Percentiles rank a stretch among this genome's conserved stretches.
phyloP scores from a whole-genome alignment of 441 rosid genomes.

The Dalechampia spathulata region DNA sequence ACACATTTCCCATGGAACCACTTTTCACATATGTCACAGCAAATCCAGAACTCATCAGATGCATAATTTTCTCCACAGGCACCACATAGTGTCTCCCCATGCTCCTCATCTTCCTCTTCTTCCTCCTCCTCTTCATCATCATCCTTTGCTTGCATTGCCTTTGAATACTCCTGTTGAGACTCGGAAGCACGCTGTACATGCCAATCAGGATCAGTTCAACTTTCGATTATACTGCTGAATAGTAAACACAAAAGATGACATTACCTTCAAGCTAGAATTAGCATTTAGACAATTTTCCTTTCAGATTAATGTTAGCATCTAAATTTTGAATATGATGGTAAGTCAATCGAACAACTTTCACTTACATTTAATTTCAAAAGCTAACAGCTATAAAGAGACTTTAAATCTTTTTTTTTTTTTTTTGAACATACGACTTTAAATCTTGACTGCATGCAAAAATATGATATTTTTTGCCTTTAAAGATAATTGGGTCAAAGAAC shows the following conservation, averaged over 20 bases:
- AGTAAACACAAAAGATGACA: background rate
- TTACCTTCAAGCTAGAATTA: too few species aligned
- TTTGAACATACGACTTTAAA: too few species aligned
- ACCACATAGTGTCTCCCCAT: slow-evolving; percentile 69
- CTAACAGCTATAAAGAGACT: background rate
- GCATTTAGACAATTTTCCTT: too few species aligned
- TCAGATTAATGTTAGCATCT: background rate
- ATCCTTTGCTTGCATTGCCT: slow-evolving; percentile 28
- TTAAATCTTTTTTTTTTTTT: too few species aligned
- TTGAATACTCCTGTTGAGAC: slow-evolving; percentile 39
- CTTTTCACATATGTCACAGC: slow-evolving; percentile 64
- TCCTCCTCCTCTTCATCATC: slow-evolving; percentile 54
- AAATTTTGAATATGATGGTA: background rate
- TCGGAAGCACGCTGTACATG: slow-evolving; percentile 42
- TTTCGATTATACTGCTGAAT: background rate
- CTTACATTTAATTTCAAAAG: background rate
- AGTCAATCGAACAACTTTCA: background rate
- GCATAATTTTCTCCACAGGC: slow-evolving; percentile 71
- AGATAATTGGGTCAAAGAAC: background rate
- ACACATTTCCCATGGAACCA: slow-evolving; percentile 90
- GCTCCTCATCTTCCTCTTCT: slow-evolving; percentile 71
- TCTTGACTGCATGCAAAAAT: background rate
- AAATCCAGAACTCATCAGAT: slow-evolving; percentile 67
- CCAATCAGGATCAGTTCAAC: background rate
- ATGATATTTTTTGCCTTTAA: background rate